Evolutionary conservation across 805 yeast species (phyloP), one percentile per base, ranked within the genome.

Genomic region (Candida nitratophila): DNA sequence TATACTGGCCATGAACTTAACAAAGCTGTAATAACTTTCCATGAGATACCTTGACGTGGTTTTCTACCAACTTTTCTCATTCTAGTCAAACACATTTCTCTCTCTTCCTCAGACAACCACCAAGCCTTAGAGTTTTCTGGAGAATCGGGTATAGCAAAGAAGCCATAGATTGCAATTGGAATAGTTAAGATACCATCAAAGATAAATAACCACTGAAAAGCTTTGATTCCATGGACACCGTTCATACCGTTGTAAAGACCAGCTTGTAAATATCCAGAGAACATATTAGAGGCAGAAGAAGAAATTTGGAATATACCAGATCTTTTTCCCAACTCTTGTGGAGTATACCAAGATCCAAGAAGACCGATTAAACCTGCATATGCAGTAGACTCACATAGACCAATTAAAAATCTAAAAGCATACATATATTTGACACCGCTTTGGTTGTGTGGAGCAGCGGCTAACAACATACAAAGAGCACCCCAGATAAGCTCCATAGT

Each of bases 161-260:
- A 67, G 0, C 84, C 85, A 41, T 76, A 47, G 12, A 81, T n/a
- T 3, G 81, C 86, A 36, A 82, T 73, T 1, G 68, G 74, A 26
- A 81, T 50, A 12, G 82, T 74, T 37, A 82, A 68, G 41, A 76
- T 56, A 17, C 81, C 82, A 55, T 80, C 84, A 45, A 82, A 66
- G 38, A 82, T 70, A 52, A 79, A 81, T 54, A 78, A 73, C 86
- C 86, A 81, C 63, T 79, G 66, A 85, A 86, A 81, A 7, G 84
- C 76, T 12, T 69, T 66, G 11, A 74, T 59, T 1, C 84, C 83
- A 41, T 58, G 55, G 8, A 53, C 61, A 19, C 81, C 82, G 41
- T 69, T 63, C 49, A 79, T 53, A 41, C 59, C 53, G 26, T 67
- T 53, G 44, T 64, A 71, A 31, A 79, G 69, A 12, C 79, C 75